These are phyloP conservation scores for Cutaneotrichosporon dermatis DNA, from an alignment of 1,284 basidiomycete species.

Conservation along the genomic window DNA sequence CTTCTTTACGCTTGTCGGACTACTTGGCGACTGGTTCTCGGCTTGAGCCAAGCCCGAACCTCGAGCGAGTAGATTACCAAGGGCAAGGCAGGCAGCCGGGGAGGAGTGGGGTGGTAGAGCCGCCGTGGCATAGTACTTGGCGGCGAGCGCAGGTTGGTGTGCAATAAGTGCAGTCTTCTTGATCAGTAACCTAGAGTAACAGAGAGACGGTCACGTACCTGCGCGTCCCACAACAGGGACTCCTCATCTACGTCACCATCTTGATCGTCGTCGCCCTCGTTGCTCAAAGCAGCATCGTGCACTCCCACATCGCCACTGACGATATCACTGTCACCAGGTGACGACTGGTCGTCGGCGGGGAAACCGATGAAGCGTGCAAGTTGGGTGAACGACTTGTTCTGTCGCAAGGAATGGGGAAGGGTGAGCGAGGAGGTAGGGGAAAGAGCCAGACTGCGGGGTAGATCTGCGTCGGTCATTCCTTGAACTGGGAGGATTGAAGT, in stretches of 20 bases:
- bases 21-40: conserved; percentile 11
- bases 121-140: conserved; percentile 35
- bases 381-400: conserved; percentile 24
- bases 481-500: neutral
- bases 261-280: conserved; percentile 7
- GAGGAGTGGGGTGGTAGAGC: conserved; percentile 40
- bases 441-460: neutral
- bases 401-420: conserved; percentile 10
- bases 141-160: conserved; percentile 37
- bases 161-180: conserved; percentile 39
- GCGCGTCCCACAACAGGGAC: conserved; percentile 41
- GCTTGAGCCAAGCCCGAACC: conserved; percentile 27
- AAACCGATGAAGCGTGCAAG: conserved; percentile 23
- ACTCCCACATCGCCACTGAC: neutral
- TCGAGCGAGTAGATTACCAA: conserved; percentile 39
- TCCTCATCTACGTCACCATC: conserved; percentile 31
- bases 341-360: conserved; percentile 2
- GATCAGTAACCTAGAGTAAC: neutral
- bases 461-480: neutral
- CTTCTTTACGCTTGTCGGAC: neutral
- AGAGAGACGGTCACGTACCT: conserved; percentile 25
- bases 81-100: conserved; percentile 37
- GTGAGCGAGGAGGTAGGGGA: conserved; percentile 4
- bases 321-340: too few relatives aligned
- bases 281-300: conserved; percentile 12